Conservation (phyloP, 305 asterid species). For the Lippia alba region DNA sequence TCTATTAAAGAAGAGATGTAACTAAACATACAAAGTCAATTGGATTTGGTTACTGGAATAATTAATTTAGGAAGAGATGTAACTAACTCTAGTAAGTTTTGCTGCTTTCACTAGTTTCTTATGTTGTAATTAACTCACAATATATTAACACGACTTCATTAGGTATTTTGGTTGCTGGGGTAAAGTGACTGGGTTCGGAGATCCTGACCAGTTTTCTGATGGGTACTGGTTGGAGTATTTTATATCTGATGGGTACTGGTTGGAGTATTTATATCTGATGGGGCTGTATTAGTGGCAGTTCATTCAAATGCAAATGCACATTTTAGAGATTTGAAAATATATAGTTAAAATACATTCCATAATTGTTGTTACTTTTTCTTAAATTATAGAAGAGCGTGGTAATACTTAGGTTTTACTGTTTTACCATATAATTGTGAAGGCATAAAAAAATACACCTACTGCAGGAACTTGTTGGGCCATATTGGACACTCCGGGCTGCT, state of each 20-base stretch:
- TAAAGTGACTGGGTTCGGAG: too few relatives aligned
- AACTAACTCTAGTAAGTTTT: background rate
- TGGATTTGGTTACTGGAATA: background rate
- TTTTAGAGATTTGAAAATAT: conserved; percentile 5
- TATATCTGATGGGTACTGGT: too few relatives aligned
- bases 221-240: too few relatives aligned
- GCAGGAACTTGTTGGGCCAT: conserved; percentile 88
- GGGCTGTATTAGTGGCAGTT: background rate
- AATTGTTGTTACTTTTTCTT: background rate
- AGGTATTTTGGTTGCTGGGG: background rate
- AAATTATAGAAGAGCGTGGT: background rate
- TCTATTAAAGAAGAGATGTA: background rate
- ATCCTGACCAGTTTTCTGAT: too few relatives aligned
- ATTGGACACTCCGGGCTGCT: conserved; percentile 94
- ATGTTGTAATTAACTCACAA: background rate
- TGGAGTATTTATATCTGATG: conserved; percentile 6
- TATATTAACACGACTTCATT: background rate
- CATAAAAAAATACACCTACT: conserved; percentile 19
- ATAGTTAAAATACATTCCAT: background rate
- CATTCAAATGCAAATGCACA: conserved; percentile 20
- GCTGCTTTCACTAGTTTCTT: background rate
- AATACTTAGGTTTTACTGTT: background rate
- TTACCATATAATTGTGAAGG: conserved; percentile 10
- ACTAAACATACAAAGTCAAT: background rate
- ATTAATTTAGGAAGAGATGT: too few relatives aligned